Evolutionary conservation across 148 eudicot genomes (phyloP), one percentile per base, ranked within the genome.

Genomic region (Cornus controversa): DNA sequence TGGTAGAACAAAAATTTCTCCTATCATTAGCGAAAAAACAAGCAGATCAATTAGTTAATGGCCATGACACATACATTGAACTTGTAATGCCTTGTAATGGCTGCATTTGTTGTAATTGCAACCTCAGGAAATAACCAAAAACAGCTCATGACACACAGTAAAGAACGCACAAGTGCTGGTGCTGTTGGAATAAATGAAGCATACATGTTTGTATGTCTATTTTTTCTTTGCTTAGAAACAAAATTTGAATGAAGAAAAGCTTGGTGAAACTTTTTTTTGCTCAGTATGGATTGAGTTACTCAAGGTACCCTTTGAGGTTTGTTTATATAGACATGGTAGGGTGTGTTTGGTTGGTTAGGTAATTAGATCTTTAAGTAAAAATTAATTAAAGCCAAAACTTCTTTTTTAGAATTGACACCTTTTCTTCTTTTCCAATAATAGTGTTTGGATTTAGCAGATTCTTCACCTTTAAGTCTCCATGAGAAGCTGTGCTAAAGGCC

Each of bases 71-170:
- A 50, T 87, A 91, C 92, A 78, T 92, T 78, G 80, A 92, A 90
- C 63, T 73, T 85, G 81, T 86, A 90, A 72, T 84, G 89, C 75
- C 92, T 85, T 23, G 89, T 90, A 24, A 74, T 73, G 80, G 80
- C 73, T 74, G 72, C 75, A 70, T 78, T 66, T 9, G 26, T 74
- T 37, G 81, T 79, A 31, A 42, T 15, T 60, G 78, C 77, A 42
- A 81, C 31, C 25, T 79, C 88, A 71, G 82, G 70, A 65, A 70
- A 70, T 3, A 70, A 53, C 69, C 50, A 78, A 72, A 70, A 62
- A 71, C 58, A 80, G 74, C 27, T 34, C 47, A 68, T 13, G 25
- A 74, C 27, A 67, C 72, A 77, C 31, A 87, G 78, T 1, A 74
- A 76, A 75, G 77, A 69, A 37, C 42, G 64, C 65, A 71, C 70